Conservation (phyloP, 2,329 filamentous ascomycete genomes). For the Curvularia spicifera region DNA sequence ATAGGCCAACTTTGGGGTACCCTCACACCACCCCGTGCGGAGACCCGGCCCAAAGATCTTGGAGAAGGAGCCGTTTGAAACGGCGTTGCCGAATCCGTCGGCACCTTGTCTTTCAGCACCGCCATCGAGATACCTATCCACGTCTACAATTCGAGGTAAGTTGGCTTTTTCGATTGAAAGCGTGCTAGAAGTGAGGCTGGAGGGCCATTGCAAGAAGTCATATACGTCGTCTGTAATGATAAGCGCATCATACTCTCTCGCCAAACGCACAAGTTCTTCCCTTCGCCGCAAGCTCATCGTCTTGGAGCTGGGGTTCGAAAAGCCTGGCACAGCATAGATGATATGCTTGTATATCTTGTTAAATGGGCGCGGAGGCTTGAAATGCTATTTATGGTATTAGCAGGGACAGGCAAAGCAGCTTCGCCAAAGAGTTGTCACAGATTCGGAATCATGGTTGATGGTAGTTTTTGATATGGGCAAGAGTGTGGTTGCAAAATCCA, state of each 20-base stretch:
- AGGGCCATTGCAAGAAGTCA: constrained; percentile 84
- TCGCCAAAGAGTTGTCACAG: not conserved
- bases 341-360: constrained; percentile 85
- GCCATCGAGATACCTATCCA: constrained; percentile 73
- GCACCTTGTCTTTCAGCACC: constrained; percentile 55
- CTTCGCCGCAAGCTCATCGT: constrained; percentile 77
- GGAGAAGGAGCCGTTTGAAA: constrained; percentile 88
- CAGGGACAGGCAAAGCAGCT: not conserved
- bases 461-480: not conserved
- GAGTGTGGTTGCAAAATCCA: not conserved
- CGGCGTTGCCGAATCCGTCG: constrained; percentile 75
- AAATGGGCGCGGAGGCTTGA: constrained; percentile 65
- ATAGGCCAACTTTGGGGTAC: constrained; percentile 65
- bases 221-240: constrained; percentile 92
- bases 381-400: constrained; percentile 48
- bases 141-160: constrained; percentile 76
- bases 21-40: constrained; percentile 88
- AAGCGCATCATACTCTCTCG: constrained; percentile 80
- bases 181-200: constrained; percentile 37
- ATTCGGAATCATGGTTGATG: not conserved
- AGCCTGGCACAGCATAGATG: constrained; percentile 87
- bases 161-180: constrained; percentile 51
- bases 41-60: constrained; percentile 85
- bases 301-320: constrained; percentile 85
- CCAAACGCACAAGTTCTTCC: constrained; percentile 73